Base-by-base conservation (phyloP, 2,329 filamentous ascomycete species). In the Venturia pyrina region DNA sequence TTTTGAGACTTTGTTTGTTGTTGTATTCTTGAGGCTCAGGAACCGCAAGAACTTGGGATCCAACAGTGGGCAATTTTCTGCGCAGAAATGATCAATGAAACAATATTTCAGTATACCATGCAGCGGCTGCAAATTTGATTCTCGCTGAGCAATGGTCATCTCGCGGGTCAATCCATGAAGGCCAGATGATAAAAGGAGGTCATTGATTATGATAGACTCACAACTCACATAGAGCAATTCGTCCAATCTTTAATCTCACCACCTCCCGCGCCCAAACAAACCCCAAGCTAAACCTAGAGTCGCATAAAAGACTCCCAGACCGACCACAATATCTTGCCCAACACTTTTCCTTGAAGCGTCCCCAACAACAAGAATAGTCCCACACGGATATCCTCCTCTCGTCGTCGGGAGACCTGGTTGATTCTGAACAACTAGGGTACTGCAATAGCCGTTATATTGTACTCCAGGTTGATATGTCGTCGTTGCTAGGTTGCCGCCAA, bases 301-400 rank as follows among this genome's bases (percentile, higher is more conserved):
- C 5, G 21, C 62, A 48, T 41, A 50, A 53, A 50, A 50, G 28
- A 37, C 15, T 19, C 32, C 32, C 32, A 59, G 11, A 8, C 28
- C 32, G 10, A 59, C 37, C 7, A 19, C 32, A 37, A 59, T 59
- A 59, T 59, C 53, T 11, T n/a, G 11, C 13, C 62, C 56, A n/a
- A 48, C 53, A 5, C 37, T 48, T 32, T 28, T 44, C 44, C 53
- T 37, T 24, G 41, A 50, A 11, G 46, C 63, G 40, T 60, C 37
- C 68, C 64, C 10, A 69, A 77, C 73, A 10, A 78, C 70, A 46
- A 77, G 63, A 48, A 78, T 75, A 0, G 74, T 76, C 2, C 76
- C 76, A 60, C 76, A 78, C n/a, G 68, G 63, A 15, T 53, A 53
- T 24, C 75, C 76, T 65, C 73, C 67, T 13, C 66, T 70, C 56